These are phyloP conservation scores for Iris macrosiphon DNA, from an alignment of 106 monocot species.

Conservation along the genomic window DNA sequence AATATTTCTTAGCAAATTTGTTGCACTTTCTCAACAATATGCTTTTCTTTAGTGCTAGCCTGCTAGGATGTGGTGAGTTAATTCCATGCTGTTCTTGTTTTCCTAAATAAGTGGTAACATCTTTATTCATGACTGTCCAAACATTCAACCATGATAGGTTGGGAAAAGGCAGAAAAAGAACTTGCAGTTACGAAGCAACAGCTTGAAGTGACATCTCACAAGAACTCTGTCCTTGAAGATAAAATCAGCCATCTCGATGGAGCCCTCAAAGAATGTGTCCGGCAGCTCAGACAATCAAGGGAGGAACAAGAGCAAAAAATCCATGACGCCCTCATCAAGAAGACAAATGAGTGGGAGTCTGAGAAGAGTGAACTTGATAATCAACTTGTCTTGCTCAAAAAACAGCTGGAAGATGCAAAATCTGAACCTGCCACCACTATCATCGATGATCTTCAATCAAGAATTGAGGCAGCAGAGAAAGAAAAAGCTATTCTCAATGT, in stretches of 20 bases:
- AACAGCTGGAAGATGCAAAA: slow-evolving; percentile 22
- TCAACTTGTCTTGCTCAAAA: slow-evolving; percentile 32
- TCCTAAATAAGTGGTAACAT: no score
- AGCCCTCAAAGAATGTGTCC: slow-evolving; percentile 76
- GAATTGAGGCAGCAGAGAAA: slow-evolving; percentile 41
- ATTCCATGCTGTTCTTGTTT: no score
- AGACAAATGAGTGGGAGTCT: slow-evolving; percentile 36
- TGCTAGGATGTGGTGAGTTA: no score
- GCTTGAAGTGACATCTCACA: slow-evolving; percentile 45
- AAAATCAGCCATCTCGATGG: slow-evolving; percentile 59
- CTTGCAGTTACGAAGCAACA: slow-evolving; percentile 49
- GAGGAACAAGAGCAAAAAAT: slow-evolving; percentile 62
- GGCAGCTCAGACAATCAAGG: slow-evolving; percentile 58
- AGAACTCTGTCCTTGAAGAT: slow-evolving; percentile 56
- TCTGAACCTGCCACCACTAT: slow-evolving; percentile 15
- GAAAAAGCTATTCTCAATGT: slow-evolving; percentile 47
- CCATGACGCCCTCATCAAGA: slow-evolving; percentile 34
- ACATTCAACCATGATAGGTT: no score
- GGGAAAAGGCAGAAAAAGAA: slow-evolving; percentile 80
- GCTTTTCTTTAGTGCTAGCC: no score
- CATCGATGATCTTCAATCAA: slow-evolving; percentile 6
- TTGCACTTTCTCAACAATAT: no score
- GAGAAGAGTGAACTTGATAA: slow-evolving; percentile 42
- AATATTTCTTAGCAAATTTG: no score
- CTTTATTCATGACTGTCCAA: no score